Evolutionary conservation across 495 filamentous ascomycete species (phyloP).

Genomic region (Penicillium chermesinum): DNA sequence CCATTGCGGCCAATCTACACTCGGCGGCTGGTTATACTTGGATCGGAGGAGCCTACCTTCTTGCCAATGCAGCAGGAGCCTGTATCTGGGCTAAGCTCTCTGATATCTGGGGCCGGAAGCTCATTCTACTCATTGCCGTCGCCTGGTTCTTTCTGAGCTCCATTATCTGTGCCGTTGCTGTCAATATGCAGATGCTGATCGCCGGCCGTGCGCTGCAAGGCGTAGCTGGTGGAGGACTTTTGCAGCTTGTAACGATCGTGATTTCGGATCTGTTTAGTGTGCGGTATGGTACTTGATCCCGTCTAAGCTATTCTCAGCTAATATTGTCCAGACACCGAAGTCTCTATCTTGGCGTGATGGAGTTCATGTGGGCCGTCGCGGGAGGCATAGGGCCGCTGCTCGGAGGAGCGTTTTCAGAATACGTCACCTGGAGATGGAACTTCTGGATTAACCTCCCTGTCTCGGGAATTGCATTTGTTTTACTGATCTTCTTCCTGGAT

Average conservation of each 20-base stretch:
- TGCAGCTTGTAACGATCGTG: slow-evolving; percentile 49
- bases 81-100: slow-evolving; percentile 55
- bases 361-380: slow-evolving; percentile 54
- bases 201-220: slow-evolving; percentile 53
- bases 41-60: slow-evolving; percentile 62
- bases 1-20: slow-evolving; percentile 51
- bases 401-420: slow-evolving; percentile 61
- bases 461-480: slow-evolving; percentile 47
- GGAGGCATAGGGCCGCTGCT: slow-evolving; percentile 60
- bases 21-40: slow-evolving; percentile 58
- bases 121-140: slow-evolving; percentile 44
- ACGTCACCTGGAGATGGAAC: slow-evolving; percentile 60
- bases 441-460: slow-evolving; percentile 74
- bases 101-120: slow-evolving; percentile 59
- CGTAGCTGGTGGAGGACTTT: slow-evolving; percentile 48
- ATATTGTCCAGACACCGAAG: slow-evolving; percentile 26
- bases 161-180: slow-evolving; percentile 44
- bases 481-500: slow-evolving; percentile 55
- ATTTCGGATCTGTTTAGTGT: slow-evolving; percentile 57
- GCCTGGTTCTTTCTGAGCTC: slow-evolving; percentile 39
- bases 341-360: slow-evolving; percentile 50
- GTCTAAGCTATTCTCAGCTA: neutral
- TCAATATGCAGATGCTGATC: slow-evolving; percentile 51
- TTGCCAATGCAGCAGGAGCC: slow-evolving; percentile 48
- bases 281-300: slow-evolving; percentile 26